Conservation (phyloP, 805 yeast species). For the Yarrowia hollandica region DNA sequence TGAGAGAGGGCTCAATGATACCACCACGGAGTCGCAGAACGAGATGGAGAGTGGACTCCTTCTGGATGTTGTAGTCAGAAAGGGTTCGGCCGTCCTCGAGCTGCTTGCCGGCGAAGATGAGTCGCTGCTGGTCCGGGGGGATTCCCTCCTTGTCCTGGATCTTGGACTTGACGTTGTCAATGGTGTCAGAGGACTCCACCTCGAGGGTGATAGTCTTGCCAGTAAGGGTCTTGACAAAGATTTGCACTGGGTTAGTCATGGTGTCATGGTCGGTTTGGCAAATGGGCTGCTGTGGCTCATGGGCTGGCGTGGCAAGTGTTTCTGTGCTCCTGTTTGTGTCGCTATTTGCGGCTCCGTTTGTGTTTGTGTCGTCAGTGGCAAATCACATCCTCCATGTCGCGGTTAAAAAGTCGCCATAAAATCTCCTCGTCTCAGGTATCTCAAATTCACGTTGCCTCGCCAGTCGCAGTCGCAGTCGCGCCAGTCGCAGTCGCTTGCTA, state of each 20-base stretch:
- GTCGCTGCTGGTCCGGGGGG: conserved; percentile 99
- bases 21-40: conserved; percentile 98
- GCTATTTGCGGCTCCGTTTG: no score
- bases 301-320: no score
- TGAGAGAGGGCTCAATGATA: conserved; percentile 99
- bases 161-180: conserved; percentile 98
- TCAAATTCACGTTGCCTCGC: no score
- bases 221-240: conserved; percentile 98
- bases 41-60: conserved; percentile 96
- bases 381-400: no score
- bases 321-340: no score
- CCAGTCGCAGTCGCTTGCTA: no score
- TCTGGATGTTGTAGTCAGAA: conserved; percentile 99
- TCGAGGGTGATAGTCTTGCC: conserved; percentile 98
- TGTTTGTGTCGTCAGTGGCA: no score
- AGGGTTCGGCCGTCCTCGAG: conserved; percentile 99
- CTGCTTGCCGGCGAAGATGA: conserved; percentile 99
- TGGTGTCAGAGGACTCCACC: conserved; percentile 98
- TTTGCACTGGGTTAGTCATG: conserved; percentile 46
- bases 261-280: neutral
- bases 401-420: no score
- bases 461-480: neutral
- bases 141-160: conserved; percentile 99
- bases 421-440: no score
- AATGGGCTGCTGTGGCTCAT: no score